These are phyloP conservation scores for Cytospora chrysosperma DNA, from an alignment of 2,329 filamentous ascomycete genomes.

Conservation along the genomic window DNA sequence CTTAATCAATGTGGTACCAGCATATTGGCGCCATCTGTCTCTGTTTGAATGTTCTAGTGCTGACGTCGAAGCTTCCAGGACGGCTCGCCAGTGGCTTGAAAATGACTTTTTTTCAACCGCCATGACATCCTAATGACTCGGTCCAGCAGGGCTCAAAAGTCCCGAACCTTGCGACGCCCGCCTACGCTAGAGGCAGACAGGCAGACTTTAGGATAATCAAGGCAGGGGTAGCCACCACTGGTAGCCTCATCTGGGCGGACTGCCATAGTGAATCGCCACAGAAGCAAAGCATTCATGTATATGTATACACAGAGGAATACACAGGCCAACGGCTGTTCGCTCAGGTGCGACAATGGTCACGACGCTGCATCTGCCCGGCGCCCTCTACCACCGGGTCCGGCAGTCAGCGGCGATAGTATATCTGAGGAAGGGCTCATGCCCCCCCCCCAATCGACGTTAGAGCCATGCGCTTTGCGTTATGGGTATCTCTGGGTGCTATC, in stretches of 20 bases:
- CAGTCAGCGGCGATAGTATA: not conserved
- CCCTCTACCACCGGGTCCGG: not conserved
- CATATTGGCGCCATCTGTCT: conserved; percentile 6
- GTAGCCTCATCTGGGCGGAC: not conserved
- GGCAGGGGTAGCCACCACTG: too few species aligned
- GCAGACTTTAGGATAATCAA: not conserved
- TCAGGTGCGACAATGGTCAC: not conserved
- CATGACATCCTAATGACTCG: conserved; percentile 17
- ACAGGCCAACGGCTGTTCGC: not conserved
- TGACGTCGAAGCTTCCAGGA: conserved; percentile 16
- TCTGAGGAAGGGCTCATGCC: not conserved
- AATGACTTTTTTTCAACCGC: conserved; percentile 7
- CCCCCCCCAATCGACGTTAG: conserved; percentile 6
- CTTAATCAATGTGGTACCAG: conserved; percentile 12
- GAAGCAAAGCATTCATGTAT: not conserved
- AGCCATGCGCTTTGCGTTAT: not conserved
- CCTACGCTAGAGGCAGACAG: not conserved
- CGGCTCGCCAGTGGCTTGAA: conserved; percentile 3
- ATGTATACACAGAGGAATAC: too few species aligned
- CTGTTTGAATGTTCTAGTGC: conserved; percentile 9
- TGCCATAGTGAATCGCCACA: not conserved
- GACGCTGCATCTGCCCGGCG: not conserved
- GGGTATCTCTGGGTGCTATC: not conserved
- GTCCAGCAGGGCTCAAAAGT: not conserved
- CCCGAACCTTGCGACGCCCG: conserved; percentile 3